Conservation (phyloP, 2,329 filamentous ascomycete species). For the Seiridium unicorne region DNA sequence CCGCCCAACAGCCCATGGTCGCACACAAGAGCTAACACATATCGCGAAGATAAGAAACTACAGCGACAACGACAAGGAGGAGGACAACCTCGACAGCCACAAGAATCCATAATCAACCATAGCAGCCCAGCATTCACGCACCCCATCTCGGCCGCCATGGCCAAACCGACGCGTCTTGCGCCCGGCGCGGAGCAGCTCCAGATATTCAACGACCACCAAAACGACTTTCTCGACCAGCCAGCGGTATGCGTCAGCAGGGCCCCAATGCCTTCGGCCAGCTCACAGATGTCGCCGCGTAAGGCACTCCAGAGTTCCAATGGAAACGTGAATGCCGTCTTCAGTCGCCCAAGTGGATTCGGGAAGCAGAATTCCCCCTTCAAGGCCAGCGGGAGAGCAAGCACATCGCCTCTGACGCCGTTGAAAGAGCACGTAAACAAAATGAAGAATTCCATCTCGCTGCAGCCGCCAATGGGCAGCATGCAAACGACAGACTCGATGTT, state of each 20-base stretch:
- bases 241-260: conserved; percentile 52
- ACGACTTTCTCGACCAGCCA: conserved; percentile 46
- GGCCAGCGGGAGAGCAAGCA: conserved; percentile 48
- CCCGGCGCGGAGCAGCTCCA: conserved; percentile 46
- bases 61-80: not conserved
- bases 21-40: not conserved
- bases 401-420: conserved; percentile 61
- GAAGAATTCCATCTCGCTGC: conserved; percentile 66
- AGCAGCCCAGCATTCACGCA: not conserved
- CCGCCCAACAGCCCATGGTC: conserved; percentile 1
- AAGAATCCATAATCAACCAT: conserved; percentile 5
- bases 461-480: conserved; percentile 55
- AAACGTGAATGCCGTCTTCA: conserved; percentile 64
- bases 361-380: conserved; percentile 70
- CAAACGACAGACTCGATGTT: conserved; percentile 65
- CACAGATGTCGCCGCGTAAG: conserved; percentile 39
- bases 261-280: conserved; percentile 52
- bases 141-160: conserved; percentile 44
- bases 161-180: conserved; percentile 47
- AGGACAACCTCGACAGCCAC: not conserved
- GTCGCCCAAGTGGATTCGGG: conserved; percentile 54
- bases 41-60: conserved; percentile 4
- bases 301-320: conserved; percentile 45
- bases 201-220: conserved; percentile 42
- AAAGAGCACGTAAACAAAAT: conserved; percentile 58